Base-by-base conservation (phyloP, 345 rosid genomes). In the Eucalyptus caleyi region DNA sequence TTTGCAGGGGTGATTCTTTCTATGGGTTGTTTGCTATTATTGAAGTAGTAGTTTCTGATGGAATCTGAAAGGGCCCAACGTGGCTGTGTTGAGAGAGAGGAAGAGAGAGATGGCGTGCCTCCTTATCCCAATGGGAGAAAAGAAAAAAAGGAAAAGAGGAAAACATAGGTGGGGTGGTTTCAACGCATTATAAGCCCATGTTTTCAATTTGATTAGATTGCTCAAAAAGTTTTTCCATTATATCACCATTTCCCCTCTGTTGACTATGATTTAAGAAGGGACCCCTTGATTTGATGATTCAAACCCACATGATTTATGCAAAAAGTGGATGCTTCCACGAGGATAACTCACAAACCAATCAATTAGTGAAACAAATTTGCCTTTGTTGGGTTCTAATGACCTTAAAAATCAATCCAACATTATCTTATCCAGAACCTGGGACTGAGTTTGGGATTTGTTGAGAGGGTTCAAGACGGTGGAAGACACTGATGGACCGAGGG, bases 121-220 rank as follows among this genome's bases (percentile, higher is more conserved):
- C 86, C 86, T 62, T 65, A 34, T 69, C 49, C 56, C 50, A n/a
- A 27, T 26, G 49, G 65, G 86, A 86, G 51, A 86, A 45, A 88
- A 87, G 87, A 87, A 47, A 40, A 34, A 77, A 77, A 77, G 85
- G 27, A 40, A 77, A 77, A 77, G 9, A 6, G 85, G 44, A 90
- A 90, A 59, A 59, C 56, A 56, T 81, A 89, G 86, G 88, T 82
- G 72, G 72, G 54, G 51, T 62, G 69, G 30, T 87, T 88, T 67
- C 30, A 88, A 18, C 82, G 88, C 87, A 88, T 92, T 88, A 88
- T 45, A 62, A 44, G 86, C 51, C n/a, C 50, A 87, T 89, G 85
- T 81, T 85, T 89, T 59, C 51, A 85, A 87, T 89, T 90, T 91
- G 93, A 91, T 93, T 88, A 81, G 93, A 92, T 87, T 50, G 91